Evolutionary conservation across 192 early-diverging fungal species (phyloP), one percentile per base, ranked within the genome.

Genomic region (Gigaspora rosea): DNA sequence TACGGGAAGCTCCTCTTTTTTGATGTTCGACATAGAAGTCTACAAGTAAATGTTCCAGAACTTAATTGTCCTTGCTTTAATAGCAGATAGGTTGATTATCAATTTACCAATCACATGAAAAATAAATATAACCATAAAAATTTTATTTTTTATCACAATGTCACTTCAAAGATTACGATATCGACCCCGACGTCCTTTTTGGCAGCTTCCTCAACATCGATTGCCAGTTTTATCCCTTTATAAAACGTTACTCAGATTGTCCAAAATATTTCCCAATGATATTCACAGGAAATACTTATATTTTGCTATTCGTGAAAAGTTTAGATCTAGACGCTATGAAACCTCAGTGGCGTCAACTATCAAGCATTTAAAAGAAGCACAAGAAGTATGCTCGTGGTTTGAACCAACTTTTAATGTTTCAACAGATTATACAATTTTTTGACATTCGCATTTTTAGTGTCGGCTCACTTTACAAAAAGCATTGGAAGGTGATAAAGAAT

Each of bases 171-270:
- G 46, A 13, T 46, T 66, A 33, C 36, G 64, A 54, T 35, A 16
- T 41, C 51, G 22, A 35, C 70, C 70, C 20, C 51, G 47, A 71
- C 16, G 70, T 33, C 82, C 79, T 51, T 83, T 83, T 74, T 83
- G 82, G 82, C 81, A 80, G 54, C 62, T 74, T 33, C 71, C 78
- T 12, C 79, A 62, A 18, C 82, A 83, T 49, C 49, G 82, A 16
- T 68, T 83, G 33, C 82, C 82, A 20, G 79, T 78, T 1, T 50
- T 83, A 51, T 78, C 77, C 18, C 71, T 83, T 47, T 83, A 83
- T 41, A 74, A 77, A 20, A 50, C 48, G 0, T 41, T 83, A 12
- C 78, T 83, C n/a, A 78, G 71, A 35, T 65, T 75, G 10, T 46
- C 59, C 18, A 66, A 66, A n/a, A 52, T 8, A 12, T 63, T 83